Evolutionary conservation across 202 grass and related monocot genomes (phyloP), one percentile per base, ranked within the genome.

Genomic region (Carex arenaria): DNA sequence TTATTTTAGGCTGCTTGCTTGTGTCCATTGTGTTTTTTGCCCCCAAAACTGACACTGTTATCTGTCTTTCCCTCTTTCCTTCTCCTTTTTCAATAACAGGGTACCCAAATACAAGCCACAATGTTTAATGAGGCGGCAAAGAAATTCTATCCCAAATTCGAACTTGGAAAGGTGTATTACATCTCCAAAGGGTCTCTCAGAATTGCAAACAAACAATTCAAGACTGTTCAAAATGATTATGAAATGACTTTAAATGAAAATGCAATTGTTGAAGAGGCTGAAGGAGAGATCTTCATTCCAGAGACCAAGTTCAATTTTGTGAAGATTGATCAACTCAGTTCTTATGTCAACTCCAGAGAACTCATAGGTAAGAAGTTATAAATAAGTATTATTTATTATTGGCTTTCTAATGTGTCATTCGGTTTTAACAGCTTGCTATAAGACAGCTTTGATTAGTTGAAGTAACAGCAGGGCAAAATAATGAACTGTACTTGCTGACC

Each of bases 91-190:
- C 1, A 7, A 54, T 74, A 76, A 80, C 88, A 99, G 96, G 96
- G 96, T 43, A 99, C 96, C 36, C 96, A 99, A 84, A 99, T 99
- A 78, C 96, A 99, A 79, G 96, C 96, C 3, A 96, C 93, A 18
- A 96, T 96, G 96, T 99, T 99, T 68, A 99, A 99, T 47, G 96
- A 96, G 72, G 85, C 96, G 0, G 96, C 93, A 15, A 92, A 86
- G 76, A 99, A 96, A 79, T 99, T 99, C 61, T 94, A 94, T 22
- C 85, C 89, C 0, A 57, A 87, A 61, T 99, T 99, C 86, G 93
- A 99, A 81, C 72, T 91, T 57, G 96, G 96, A 18, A 99, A 99
- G 73, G 96, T 96, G 7, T 99, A 99, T 64, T 99, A 94, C n/a
- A 88, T 99, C 77, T 99, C 96, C 31, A 99, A 96, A 55, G 96